Base-by-base conservation (phyloP, 495 filamentous ascomycete genomes). In the Bathelium albidoporum region DNA sequence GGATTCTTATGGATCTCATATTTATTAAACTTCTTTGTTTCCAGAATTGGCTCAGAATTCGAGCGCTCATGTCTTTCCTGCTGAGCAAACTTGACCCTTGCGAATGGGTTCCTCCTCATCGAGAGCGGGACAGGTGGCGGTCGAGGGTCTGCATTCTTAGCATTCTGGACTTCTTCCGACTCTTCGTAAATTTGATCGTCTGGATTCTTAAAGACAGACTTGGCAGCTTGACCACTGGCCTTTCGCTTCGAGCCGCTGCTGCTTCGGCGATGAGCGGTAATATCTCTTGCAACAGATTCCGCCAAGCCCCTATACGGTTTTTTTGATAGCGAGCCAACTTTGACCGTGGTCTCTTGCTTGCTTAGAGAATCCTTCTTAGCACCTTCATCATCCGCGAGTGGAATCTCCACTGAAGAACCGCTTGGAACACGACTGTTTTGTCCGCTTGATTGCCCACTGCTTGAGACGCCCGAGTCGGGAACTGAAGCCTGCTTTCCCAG, bases 171-270 rank as follows among this genome's bases (percentile, higher is more conserved):
- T 52, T 79, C 76, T 60, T 86, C 81, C 1, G 88, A 86, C 66
- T 96, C 91, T 73, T 96, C 90, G 77, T 89, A 96, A 59, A 96
- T 96, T 66, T 92, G 85, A 64, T 95, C 90, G 32, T 87, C 83
- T 2, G 88, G 82, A 76, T 72, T 80, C 77, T 68, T 81, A 68
- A 73, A 78, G n/a, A 73, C 49, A 43, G 67, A 72, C 74, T 59
- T 72, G 49, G 7, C 20, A 16, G 49, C 16, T 68, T 83, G 82
- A 34, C 80, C 83, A 69, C 82, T 86, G 64, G 81, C 77, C 63
- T 82, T 81, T 60, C 83, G 74, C 68, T 81, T 85, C 31, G 58
- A 68, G 20, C 65, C 70, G 26, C 70, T 69, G 45, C 69, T 70
- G 5, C 14, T 61, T 16, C 69, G 32, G 26, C 69, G 65, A 31